Evolutionary conservation across 2,329 filamentous ascomycete species (phyloP).

Genomic region (Phialophora tarda): DNA sequence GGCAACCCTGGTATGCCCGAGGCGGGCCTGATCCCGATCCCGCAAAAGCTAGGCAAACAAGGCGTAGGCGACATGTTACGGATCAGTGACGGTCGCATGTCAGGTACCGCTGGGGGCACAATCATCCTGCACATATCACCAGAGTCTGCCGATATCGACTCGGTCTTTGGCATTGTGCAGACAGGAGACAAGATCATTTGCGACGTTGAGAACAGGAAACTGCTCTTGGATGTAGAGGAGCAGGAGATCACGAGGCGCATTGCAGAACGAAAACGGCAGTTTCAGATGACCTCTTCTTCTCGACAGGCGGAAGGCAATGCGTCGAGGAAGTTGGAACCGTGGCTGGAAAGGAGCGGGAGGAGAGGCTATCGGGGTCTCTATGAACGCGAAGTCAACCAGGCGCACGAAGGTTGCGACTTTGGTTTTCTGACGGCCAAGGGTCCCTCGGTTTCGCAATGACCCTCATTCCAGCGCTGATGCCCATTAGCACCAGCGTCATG

Average conservation of each 20-base stretch:
- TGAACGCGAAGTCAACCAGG: constrained; percentile 51
- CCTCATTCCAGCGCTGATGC: not conserved
- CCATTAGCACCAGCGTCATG: not conserved
- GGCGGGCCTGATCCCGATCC: constrained; percentile 58
- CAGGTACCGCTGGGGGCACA: constrained; percentile 61
- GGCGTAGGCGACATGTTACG: constrained; percentile 61
- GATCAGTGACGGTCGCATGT: constrained; percentile 61
- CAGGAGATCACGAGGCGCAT: constrained; percentile 51
- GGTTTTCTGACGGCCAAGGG: constrained; percentile 35
- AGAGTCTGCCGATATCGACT: constrained; percentile 55
- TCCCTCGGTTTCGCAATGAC: constrained; percentile 7
- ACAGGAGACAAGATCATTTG: constrained; percentile 57
- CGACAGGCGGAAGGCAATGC: not conserved
- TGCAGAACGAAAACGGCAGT: constrained; percentile 34
- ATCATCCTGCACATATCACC: constrained; percentile 61
- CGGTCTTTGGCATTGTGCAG: constrained; percentile 55
- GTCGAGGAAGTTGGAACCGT: constrained; percentile 18
- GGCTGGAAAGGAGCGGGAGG: constrained; percentile 40
- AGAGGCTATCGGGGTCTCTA: constrained; percentile 51
- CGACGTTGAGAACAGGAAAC: constrained; percentile 50
- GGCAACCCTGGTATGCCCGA: constrained; percentile 62
- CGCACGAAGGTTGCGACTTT: constrained; percentile 51
- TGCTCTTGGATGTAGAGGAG: constrained; percentile 52
- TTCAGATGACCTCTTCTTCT: constrained; percentile 4
- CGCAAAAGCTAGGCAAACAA: constrained; percentile 53